Evolutionary conservation across 2,329 filamentous ascomycete genomes (phyloP), one percentile per base, ranked within the genome.

Genomic region (Juglanconis oblonga): DNA sequence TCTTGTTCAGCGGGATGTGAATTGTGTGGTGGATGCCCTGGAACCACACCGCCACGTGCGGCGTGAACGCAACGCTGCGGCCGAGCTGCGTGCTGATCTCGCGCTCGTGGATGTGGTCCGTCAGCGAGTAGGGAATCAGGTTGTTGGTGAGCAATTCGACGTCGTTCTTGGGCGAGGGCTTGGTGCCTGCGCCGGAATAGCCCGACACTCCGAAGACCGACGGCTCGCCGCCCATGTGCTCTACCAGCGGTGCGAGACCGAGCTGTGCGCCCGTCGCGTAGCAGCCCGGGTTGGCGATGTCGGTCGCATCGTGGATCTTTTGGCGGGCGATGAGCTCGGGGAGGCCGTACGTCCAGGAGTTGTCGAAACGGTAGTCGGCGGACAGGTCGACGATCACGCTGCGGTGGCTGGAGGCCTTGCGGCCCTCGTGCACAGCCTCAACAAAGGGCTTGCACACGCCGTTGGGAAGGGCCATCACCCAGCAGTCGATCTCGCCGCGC

Each of bases 401-500:
- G 64, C 84, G 83, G 69, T 81, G 79, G 61, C 72, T 68, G 9
- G 71, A 71, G 14, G 66, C 63, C 70, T 85, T 83, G 60, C 86
- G 86, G 36, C 83, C 85, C 69, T 89, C 83, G 67, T 93, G 85
- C 56, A 98, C 85, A 7, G 94, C 94, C 65, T 98, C 91, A 9
- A 98, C 89, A 67, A 89, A 99, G 0, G 95, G 93, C 77, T 92
- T 90, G 85, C 92, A 97, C 53, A 97, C 92, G 63, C 91, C 91
- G 71, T 98, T 99, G 49, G 94, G 95, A 35, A 98, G 86, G 40
- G 95, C 95, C 91, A 98, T 95, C 49, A 98, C 91, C 93, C 93
- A 98, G 77, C 91, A 95, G 78, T 98, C 94, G 53, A 98, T 87
- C 69, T 93, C 86, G 55, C 90, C 90, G 36, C 88, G 86, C 72